Evolutionary conservation across 2,329 filamentous ascomycete species (phyloP), one percentile per base, ranked within the genome.

Genomic region (Capronia americana): DNA sequence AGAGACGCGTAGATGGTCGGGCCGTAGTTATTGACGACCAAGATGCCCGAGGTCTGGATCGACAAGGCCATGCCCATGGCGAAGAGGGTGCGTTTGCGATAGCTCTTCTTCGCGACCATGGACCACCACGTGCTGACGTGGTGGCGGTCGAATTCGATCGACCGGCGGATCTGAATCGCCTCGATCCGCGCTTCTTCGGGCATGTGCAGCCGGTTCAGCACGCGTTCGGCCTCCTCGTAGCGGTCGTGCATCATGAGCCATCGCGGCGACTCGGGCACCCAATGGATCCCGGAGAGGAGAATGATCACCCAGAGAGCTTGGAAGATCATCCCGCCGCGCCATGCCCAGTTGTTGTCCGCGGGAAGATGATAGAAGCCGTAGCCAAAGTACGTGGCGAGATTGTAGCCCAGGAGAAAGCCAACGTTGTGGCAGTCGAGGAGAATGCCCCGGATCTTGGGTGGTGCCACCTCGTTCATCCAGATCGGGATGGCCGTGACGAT

Each of bases 171-270:
- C 57, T 67, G 65, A 4, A 57, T 10, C 5, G 48, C 46, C n/a
- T 67, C 65, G 12, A 58, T 17, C 3, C 20, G 10, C 2, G 62
- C 65, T 32, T 67, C 62, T 8, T 67, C 61, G 1, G 61, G 56
- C 8, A 12, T 51, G 12, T 67, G 65, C 3, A 65, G 34, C 24
- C 28, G 48, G n/a, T 30, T n/a, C 5, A 67, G 57, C 8, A 67
- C 82, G 7, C 78, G 73, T 17, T 80, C 72, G 0, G 84, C 83
- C 69, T 85, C 81, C 17, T 85, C 81, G 66, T 85, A 82, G 6
- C 80, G 77, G 44, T 84, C 85, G 73, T 85, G 83, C 59, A 86
- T 74, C 28, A 87, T 81, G 3, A 88, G 79, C 85, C 85, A 88
- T 62, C 86, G 80, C 10, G 86, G 86, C 0, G 83, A 85, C 72